Conservation (phyloP, 805 yeast species). For the Candida ulmi region DNA sequence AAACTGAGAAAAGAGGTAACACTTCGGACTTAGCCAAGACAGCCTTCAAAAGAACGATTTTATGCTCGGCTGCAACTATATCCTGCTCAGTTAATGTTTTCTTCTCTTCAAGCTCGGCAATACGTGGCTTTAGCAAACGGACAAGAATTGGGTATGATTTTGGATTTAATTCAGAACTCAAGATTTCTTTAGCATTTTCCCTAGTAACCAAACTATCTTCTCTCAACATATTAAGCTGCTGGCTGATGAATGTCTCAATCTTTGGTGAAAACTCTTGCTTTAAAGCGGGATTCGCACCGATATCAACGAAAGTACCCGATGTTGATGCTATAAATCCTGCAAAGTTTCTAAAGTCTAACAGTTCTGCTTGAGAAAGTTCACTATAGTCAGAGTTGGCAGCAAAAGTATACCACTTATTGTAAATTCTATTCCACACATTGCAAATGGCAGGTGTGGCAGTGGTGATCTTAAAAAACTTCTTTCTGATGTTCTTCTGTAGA, state of each 20-base stretch:
- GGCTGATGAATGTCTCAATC: conserved; percentile 43
- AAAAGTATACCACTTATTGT: conserved; percentile 38
- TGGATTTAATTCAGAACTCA: conserved; percentile 62
- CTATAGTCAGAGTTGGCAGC: conserved; percentile 20
- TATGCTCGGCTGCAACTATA: conserved; percentile 41
- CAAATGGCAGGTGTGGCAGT: conserved; percentile 30
- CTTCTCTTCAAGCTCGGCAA: conserved; percentile 26
- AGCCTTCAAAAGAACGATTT: conserved; percentile 39
- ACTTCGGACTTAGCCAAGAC: conserved; percentile 30
- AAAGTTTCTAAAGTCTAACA: conserved; percentile 51
- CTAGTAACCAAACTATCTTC: conserved; percentile 49
- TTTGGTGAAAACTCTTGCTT: conserved; percentile 28
- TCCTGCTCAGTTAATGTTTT: conserved; percentile 22
- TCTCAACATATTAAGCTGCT: conserved; percentile 43
- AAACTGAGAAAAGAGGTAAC: conserved; percentile 25
- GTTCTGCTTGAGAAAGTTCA: conserved; percentile 29
- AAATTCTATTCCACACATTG: conserved; percentile 40
- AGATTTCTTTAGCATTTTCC: conserved; percentile 67
- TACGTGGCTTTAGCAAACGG: conserved; percentile 34
- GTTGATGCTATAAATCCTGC: conserved; percentile 71
- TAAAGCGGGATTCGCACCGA: conserved; percentile 19
- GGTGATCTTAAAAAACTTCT: conserved; percentile 22
- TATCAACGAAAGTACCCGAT: conserved; percentile 52
- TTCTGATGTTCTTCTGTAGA: conserved; percentile 60
- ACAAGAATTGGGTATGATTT: conserved; percentile 45